A percentile compares a stretch with the other conserved stretches of the same genome.
Conservation (phyloP, 2,329 filamentous ascomycete species). For the Claviceps sp. region DNA sequence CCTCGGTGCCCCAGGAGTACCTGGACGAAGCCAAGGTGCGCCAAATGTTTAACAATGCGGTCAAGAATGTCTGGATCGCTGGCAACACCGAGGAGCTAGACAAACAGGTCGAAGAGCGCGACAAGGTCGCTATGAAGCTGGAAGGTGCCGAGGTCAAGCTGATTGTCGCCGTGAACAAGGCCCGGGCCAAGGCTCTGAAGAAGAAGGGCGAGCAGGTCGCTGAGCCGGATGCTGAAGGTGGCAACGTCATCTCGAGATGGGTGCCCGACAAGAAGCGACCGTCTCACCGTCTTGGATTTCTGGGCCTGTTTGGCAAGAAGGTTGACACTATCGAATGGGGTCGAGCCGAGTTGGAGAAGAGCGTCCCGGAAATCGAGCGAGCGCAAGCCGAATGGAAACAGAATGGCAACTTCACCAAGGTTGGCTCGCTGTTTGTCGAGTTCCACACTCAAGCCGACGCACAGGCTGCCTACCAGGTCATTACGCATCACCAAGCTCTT, state of each 20-base stretch:
- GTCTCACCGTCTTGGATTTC: slow-evolving; percentile 48
- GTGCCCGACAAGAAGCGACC: slow-evolving; percentile 55
- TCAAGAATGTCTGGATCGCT: slow-evolving; percentile 74
- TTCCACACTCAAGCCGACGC: slow-evolving; percentile 73
- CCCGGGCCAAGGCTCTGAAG: slow-evolving; percentile 21
- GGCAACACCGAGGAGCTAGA: slow-evolving; percentile 63
- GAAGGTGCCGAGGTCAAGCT: slow-evolving; percentile 74
- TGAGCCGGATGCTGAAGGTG: slow-evolving; percentile 51
- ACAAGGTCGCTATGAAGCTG: slow-evolving; percentile 61
- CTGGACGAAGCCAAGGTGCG: slow-evolving; percentile 60
- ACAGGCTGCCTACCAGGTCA: slow-evolving; percentile 69
- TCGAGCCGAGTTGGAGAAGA: slow-evolving; percentile 41
- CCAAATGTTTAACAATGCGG: slow-evolving; percentile 63
- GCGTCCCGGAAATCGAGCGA: slow-evolving; percentile 51
- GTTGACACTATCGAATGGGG: slow-evolving; percentile 85
- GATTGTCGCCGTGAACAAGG: slow-evolving; percentile 45
- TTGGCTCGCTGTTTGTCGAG: slow-evolving; percentile 81
- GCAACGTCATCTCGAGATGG: slow-evolving; percentile 50
- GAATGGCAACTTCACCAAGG: slow-evolving; percentile 46
- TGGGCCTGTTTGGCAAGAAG: slow-evolving; percentile 49
- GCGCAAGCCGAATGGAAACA: slow-evolving; percentile 47
- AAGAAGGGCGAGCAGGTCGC: slow-evolving; percentile 19
- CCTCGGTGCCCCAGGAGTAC: slow-evolving; percentile 67
- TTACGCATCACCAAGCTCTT: slow-evolving; percentile 67
- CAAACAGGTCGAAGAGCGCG: slow-evolving; percentile 62